Evolutionary conservation across 164 flowering plant genomes (phyloP).

Genomic region (Sextonia rubra): DNA sequence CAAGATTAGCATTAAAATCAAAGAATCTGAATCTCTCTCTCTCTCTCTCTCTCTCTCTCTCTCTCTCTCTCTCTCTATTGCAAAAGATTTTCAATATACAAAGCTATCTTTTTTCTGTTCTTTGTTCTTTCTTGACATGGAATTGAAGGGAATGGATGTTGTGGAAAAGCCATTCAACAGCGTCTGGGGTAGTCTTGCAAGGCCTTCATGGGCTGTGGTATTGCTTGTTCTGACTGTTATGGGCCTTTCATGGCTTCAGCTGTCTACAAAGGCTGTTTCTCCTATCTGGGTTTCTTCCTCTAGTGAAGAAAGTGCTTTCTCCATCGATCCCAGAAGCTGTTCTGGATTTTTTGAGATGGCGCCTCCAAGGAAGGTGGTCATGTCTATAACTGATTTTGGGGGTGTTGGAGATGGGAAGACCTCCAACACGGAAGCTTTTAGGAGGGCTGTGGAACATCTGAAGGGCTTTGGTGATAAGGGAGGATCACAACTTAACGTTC

Average conservation of each 20-base stretch:
- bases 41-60: too few species aligned
- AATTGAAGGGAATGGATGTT: not conserved
- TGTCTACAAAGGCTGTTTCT: slow-evolving; percentile 22
- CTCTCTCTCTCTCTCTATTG: too few species aligned
- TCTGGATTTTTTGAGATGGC: slow-evolving; percentile 35
- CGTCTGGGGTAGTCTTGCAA: slow-evolving; percentile 11
- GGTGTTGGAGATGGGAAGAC: slow-evolving; percentile 89
- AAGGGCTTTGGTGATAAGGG: slow-evolving; percentile 41
- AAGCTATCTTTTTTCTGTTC: too few species aligned
- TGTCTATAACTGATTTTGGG: slow-evolving; percentile 74
- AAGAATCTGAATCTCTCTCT: too few species aligned
- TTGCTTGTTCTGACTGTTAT: slow-evolving; percentile 31
- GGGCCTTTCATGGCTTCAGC: slow-evolving; percentile 33
- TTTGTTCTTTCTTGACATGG: too few species aligned
- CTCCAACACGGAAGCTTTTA: slow-evolving; percentile 74
- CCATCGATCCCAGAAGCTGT: slow-evolving; percentile 24
- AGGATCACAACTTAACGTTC: slow-evolving; percentile 72
- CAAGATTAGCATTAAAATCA: too few species aligned
- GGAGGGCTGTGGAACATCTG: slow-evolving; percentile 52
- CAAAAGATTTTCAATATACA: too few species aligned
- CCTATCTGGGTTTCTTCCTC: slow-evolving; percentile 18
- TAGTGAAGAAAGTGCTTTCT: not conserved
- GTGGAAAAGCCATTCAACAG: slow-evolving; percentile 22
- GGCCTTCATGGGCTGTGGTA: slow-evolving; percentile 38
- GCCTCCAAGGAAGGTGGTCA: slow-evolving; percentile 33